Percentiles rank a stretch among this genome's conserved stretches.
Evolutionary conservation across 257 asterid genomes (phyloP).

Genomic region (Capsicum rhomboideum): DNA sequence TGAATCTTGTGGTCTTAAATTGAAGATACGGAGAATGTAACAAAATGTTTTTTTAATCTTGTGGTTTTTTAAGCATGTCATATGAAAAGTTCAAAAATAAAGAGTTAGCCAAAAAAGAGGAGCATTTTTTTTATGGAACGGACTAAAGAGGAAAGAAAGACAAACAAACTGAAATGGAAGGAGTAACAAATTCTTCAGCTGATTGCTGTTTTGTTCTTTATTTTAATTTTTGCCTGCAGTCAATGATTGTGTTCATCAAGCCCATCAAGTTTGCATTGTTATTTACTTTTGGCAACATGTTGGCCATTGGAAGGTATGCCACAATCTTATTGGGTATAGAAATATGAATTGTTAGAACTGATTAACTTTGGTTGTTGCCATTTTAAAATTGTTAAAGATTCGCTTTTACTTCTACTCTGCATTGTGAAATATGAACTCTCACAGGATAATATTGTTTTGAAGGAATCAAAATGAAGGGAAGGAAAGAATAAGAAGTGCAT

Average conservation of each 20-base stretch:
- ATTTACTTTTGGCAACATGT: conserved; percentile 79
- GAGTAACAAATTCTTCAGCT: neutral
- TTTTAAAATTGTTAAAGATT: neutral
- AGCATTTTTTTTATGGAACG: too few species aligned
- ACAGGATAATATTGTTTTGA: neutral
- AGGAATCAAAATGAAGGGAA: neutral
- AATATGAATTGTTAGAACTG: neutral
- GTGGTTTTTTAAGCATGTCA: too few species aligned
- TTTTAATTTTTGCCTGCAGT: conserved; percentile 46
- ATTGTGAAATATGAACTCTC: neutral
- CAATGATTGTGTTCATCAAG: conserved; percentile 61
- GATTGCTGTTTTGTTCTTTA: neutral
- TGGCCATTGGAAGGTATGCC: conserved; percentile 85
- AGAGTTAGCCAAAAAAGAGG: too few species aligned
- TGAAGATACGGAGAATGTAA: too few species aligned
- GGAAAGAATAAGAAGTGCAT: neutral
- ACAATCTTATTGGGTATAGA: neutral
- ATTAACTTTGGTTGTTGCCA: neutral
- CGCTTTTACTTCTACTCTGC: neutral
- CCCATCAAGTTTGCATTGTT: conserved; percentile 87
- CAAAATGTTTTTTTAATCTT: too few species aligned
- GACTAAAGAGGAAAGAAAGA: too few species aligned
- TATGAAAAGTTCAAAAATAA: too few species aligned
- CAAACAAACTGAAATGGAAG: too few species aligned
- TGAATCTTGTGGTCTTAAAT: too few species aligned